These are phyloP conservation scores for Paraphysoderma sedebokerense DNA, from an alignment of 371 early-diverging fungal species.

Conservation along the genomic window DNA sequence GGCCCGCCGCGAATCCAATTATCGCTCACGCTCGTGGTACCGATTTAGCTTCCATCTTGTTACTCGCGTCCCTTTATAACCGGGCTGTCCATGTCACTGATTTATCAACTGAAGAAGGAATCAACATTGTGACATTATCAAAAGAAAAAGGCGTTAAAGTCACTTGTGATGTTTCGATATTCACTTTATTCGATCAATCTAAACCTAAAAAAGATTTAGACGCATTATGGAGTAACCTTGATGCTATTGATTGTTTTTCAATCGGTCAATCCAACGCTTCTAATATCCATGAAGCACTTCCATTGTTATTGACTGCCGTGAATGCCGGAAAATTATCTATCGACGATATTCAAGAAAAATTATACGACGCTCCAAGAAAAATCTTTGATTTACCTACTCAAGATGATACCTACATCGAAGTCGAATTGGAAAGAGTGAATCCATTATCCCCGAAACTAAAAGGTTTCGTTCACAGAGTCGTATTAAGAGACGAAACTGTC, in stretches of 20 bases:
- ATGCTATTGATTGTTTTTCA: conserved; percentile 76
- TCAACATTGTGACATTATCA: conserved; percentile 61
- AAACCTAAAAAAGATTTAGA: no score
- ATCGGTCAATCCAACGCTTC: conserved; percentile 5
- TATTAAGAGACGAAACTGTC: conserved; percentile 58
- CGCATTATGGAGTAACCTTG: conserved; percentile 60
- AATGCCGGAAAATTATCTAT: conserved; percentile 58
- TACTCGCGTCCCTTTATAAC: conserved; percentile 62
- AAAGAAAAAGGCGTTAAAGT: conserved; percentile 80
- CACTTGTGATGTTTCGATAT: conserved; percentile 86
- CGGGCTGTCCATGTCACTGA: conserved; percentile 74
- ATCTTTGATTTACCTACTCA: conserved; percentile 80
- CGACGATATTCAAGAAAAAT: conserved; percentile 48
- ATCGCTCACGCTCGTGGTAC: conserved; percentile 67
- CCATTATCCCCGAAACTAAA: conserved; percentile 12
- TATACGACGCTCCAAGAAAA: conserved; percentile 65
- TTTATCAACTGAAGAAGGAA: conserved; percentile 55
- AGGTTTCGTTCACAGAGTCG: conserved; percentile 68
- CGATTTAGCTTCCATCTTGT: conserved; percentile 71
- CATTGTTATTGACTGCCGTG: conserved; percentile 68
- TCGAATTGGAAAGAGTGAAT: conserved; percentile 43
- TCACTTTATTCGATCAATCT: no score
- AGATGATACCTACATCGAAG: conserved; percentile 74
- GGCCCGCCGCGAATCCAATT: conserved; percentile 54
- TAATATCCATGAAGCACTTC: conserved; percentile 57